Conservation (phyloP, 805 yeast genomes). For the Yamadazyma kitorensis region DNA sequence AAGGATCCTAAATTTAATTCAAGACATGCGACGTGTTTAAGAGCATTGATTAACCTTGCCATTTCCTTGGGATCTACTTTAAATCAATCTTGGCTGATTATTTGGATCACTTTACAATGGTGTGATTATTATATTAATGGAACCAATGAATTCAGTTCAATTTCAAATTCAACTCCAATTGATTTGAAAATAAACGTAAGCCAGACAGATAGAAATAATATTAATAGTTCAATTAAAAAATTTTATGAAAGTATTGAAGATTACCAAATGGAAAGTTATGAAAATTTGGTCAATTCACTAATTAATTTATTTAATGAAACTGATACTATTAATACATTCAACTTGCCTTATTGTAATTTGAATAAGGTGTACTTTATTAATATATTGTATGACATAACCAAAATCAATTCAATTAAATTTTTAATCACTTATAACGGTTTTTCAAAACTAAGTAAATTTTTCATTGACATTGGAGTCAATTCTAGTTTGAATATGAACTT, state of each 20-base stretch:
- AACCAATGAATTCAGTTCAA: conserved; percentile 31
- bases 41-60: conserved; percentile 77
- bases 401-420: conserved; percentile 52
- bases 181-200: conserved; percentile 7
- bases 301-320: conserved; percentile 35
- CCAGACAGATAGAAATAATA: conserved; percentile 43
- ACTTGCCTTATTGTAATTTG: conserved; percentile 42
- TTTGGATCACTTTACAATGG: conserved; percentile 72
- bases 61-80: conserved; percentile 78
- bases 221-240: conserved; percentile 57
- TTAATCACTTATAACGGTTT: conserved; percentile 32
- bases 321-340: neutral
- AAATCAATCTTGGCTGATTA: conserved; percentile 60
- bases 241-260: conserved; percentile 58
- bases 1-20: conserved; percentile 43
- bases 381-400: conserved; percentile 50
- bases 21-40: conserved; percentile 69
- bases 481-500: conserved; percentile 37
- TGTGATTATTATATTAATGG: conserved; percentile 69
- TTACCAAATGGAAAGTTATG: conserved; percentile 52
- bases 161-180: conserved; percentile 18
- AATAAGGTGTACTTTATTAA: conserved; percentile 55
- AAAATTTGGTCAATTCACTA: conserved; percentile 42
- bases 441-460: conserved; percentile 44
- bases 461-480: conserved; percentile 41